These are phyloP conservation scores for Trichoderma gamsii DNA, from an alignment of 495 filamentous ascomycete genomes.

Conservation along the genomic window DNA sequence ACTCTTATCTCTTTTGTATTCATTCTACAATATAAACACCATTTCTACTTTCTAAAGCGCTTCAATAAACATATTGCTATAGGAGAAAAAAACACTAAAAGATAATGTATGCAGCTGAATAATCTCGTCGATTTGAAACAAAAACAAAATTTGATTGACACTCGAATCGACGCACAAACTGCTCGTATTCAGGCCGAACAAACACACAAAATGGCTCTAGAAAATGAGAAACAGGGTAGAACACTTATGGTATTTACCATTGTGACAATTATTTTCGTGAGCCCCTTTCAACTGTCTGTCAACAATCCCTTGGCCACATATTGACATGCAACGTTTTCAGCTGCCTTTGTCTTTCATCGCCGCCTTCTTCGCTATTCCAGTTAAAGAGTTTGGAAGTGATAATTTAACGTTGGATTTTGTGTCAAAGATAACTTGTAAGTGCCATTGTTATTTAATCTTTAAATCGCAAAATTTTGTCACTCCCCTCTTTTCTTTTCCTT, in stretches of 20 bases:
- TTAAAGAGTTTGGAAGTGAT: neutral
- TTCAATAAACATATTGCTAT: too few relatives aligned
- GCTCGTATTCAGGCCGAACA: constrained; percentile 45
- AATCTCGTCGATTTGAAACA: neutral
- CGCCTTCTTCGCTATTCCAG: constrained; percentile 34
- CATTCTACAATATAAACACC: too few relatives aligned
- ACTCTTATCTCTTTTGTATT: neutral
- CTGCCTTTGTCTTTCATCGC: constrained; percentile 39
- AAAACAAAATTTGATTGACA: constrained; percentile 27
- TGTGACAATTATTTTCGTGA: constrained; percentile 53
- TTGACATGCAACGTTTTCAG: constrained; percentile 14
- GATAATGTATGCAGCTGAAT: neutral
- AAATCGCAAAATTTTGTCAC: neutral
- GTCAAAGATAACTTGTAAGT: neutral
- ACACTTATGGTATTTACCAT: constrained; percentile 62
- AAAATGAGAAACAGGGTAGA: constrained; percentile 50
- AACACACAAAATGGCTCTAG: constrained; percentile 49
- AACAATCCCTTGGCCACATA: too few relatives aligned
- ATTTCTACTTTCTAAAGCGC: too few relatives aligned
- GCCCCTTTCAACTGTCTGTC: constrained; percentile 17
- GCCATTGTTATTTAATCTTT: neutral
- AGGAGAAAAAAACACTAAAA: neutral
- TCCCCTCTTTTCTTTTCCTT: neutral
- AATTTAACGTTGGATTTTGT: neutral
- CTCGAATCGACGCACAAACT: constrained; percentile 48